These are phyloP conservation scores for Candida albicans DNA, from an alignment of 1,139 yeast genomes.

Conservation along the genomic window DNA sequence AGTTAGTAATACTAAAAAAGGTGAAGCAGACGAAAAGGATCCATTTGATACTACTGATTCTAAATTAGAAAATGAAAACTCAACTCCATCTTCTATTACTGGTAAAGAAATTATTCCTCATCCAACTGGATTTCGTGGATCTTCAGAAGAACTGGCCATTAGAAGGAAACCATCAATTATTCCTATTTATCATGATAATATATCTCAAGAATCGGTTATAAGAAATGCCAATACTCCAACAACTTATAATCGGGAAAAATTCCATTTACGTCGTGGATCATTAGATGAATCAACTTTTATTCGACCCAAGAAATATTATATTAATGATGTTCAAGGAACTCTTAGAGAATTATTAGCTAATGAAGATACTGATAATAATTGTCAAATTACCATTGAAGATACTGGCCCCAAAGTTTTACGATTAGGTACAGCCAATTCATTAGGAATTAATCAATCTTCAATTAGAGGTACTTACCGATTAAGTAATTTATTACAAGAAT, in stretches of 20 bases:
- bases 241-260: slow-evolving; percentile 8
- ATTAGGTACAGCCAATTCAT: slow-evolving; percentile 81
- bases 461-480: slow-evolving; percentile 91
- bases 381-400: slow-evolving; percentile 90
- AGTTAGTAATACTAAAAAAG: background rate
- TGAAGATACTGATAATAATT: slow-evolving; percentile 87
- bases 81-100: background rate
- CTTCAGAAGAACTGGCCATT: background rate
- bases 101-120: slow-evolving; percentile 7
- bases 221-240: background rate
- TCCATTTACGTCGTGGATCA: slow-evolving; percentile 56
- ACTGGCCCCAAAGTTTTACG: slow-evolving; percentile 87
- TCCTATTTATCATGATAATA: slow-evolving; percentile 29
- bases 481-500: slow-evolving; percentile 83
- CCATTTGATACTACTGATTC: background rate
- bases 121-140: slow-evolving; percentile 5
- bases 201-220: slow-evolving; percentile 15
- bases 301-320: slow-evolving; percentile 59
- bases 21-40: slow-evolving; percentile 5
- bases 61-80: background rate
- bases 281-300: slow-evolving; percentile 53
- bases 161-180: slow-evolving; percentile 33
- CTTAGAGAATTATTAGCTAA: slow-evolving; percentile 64
- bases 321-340: slow-evolving; percentile 74
- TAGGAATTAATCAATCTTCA: slow-evolving; percentile 71